Percentiles rank a stretch among this genome's conserved stretches.
These are phyloP conservation scores for Dissophora ornata DNA, from an alignment of 192 early-diverging fungal genomes.

Conservation along the genomic window DNA sequence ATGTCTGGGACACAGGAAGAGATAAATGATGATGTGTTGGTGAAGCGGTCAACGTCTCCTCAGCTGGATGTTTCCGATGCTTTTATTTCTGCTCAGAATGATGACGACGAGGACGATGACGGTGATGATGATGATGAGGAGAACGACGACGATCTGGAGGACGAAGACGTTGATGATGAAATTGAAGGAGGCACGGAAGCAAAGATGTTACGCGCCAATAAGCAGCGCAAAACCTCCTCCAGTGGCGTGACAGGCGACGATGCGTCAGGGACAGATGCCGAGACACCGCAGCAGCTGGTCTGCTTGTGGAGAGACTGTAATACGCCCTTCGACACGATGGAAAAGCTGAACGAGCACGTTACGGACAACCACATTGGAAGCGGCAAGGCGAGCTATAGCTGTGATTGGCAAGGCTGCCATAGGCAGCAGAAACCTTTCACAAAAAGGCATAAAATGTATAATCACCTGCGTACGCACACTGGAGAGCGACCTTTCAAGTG, in stretches of 20 bases:
- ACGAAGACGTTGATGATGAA: conserved; percentile 31
- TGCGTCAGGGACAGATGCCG: conserved; percentile 7
- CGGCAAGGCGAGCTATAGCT: conserved; percentile 65
- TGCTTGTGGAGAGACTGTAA: conserved; percentile 65
- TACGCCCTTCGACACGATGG: conserved; percentile 55
- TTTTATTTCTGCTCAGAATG: conserved; percentile 3
- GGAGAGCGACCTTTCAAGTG: conserved; percentile 80
- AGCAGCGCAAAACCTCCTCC: background rate
- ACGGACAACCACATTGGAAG: conserved; percentile 66
- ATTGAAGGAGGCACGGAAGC: conserved; percentile 1
- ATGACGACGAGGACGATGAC: no score
- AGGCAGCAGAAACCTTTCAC: conserved; percentile 68
- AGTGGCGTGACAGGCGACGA: background rate
- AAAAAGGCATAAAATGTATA: conserved; percentile 77
- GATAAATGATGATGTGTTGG: background rate
- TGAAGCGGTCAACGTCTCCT: conserved; percentile 3
- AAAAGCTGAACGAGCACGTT: conserved; percentile 63
- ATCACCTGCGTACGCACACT: conserved; percentile 78
- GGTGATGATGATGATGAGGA: conserved; percentile 44
- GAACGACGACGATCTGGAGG: conserved; percentile 35
- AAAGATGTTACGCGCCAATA: background rate
- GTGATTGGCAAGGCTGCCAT: conserved; percentile 60
- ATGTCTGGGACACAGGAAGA: background rate
- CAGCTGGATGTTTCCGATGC: conserved; percentile 2
- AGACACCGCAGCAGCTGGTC: conserved; percentile 28